Evolutionary conservation across 2,329 filamentous ascomycete species (phyloP).

Genomic region (Colletotrichum sp.): DNA sequence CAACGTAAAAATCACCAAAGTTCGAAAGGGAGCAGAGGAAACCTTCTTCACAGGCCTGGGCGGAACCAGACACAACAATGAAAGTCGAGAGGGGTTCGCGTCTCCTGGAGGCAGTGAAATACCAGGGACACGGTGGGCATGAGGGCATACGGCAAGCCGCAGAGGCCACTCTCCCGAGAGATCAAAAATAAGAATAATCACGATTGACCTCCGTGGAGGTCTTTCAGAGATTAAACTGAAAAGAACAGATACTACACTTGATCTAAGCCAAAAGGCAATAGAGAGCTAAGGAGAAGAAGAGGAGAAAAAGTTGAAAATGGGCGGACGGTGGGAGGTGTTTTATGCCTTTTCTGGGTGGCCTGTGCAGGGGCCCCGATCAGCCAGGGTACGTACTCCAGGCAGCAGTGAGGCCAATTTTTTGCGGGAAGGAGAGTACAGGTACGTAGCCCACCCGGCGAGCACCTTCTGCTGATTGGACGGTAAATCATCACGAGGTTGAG

Average conservation of each 20-base stretch:
- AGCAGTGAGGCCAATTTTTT: background rate
- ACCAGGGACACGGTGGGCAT: constrained; percentile 70
- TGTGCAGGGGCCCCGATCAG: background rate
- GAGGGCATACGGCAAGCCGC: constrained; percentile 67
- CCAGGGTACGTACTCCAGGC: background rate
- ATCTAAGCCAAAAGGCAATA: constrained; percentile 58
- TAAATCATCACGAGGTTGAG: background rate
- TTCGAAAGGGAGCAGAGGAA: background rate
- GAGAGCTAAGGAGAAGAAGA: constrained; percentile 35
- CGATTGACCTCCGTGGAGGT: constrained; percentile 65
- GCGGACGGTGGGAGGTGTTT: background rate
- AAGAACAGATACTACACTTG: constrained; percentile 84
- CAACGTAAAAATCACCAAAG: background rate
- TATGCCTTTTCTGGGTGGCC: background rate
- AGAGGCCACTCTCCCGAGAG: constrained; percentile 51
- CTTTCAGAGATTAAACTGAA: constrained; percentile 85
- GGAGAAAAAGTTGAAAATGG: constrained; percentile 30
- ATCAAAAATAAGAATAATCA: constrained; percentile 78
- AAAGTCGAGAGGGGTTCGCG: constrained; percentile 62
- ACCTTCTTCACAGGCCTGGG: constrained; percentile 60
- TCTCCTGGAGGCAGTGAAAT: constrained; percentile 75
- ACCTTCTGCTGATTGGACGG: background rate
- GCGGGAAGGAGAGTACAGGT: background rate
- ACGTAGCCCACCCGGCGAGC: background rate
- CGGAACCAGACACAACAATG: constrained; percentile 58